phyloP scores from a whole-genome alignment of 495 filamentous ascomycete species.

The Cercophora newfieldiana region DNA sequence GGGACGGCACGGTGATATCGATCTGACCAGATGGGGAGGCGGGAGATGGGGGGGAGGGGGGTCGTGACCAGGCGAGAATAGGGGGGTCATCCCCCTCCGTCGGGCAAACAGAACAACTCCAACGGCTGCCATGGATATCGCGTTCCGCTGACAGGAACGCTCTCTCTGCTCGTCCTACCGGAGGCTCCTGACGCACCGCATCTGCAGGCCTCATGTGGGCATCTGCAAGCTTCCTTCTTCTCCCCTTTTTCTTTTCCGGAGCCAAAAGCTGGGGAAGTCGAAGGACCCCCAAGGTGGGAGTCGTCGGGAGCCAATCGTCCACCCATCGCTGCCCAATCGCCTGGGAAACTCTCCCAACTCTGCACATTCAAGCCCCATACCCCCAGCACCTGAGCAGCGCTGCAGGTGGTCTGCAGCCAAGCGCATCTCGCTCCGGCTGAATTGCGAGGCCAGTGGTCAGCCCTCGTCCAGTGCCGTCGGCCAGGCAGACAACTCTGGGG shows the following conservation, averaged over 20 bases:
- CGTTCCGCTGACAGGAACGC: not conserved
- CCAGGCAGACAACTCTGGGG: not conserved
- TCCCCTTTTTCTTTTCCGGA: slow-evolving; percentile 4
- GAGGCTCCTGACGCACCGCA: slow-evolving; percentile 15
- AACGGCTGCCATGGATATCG: not conserved
- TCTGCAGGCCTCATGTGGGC: slow-evolving; percentile 10
- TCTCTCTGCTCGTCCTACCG: not conserved
- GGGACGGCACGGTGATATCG: not conserved
- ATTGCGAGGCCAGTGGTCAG: not conserved
- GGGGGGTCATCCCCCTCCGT: not conserved
- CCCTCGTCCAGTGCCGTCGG: not conserved
- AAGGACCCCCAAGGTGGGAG: slow-evolving; percentile 14
- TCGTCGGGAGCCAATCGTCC: slow-evolving; percentile 15
- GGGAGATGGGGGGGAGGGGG: not conserved
- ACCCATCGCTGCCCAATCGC: slow-evolving; percentile 25
- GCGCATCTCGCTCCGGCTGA: slow-evolving; percentile 10
- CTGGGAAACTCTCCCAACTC: slow-evolving; percentile 14
- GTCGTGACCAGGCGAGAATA: not conserved
- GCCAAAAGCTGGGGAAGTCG: slow-evolving; percentile 3
- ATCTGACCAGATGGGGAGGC: not conserved
- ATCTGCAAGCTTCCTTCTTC: slow-evolving; percentile 11
- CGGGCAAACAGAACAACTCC: not conserved
- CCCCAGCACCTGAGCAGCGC: not conserved
- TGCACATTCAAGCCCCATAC: not conserved
- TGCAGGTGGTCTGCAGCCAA: slow-evolving; percentile 15